These are phyloP conservation scores for Persicaria tinctoria DNA, from an alignment of 148 eudicot species.

Conservation along the genomic window DNA sequence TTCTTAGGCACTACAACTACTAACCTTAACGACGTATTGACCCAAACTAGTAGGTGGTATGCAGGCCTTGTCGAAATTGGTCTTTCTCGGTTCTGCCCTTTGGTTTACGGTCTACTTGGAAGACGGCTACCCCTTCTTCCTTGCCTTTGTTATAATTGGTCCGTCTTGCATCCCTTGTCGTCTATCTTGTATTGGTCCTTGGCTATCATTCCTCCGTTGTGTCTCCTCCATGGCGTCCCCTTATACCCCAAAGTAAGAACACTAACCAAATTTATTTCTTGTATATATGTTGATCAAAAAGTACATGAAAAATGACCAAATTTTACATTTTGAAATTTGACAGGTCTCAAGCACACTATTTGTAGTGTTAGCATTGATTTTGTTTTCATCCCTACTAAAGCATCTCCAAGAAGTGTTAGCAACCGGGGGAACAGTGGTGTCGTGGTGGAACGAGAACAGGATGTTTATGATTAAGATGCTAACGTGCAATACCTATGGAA, in stretches of 20 bases:
- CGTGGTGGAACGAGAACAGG: conserved; percentile 40
- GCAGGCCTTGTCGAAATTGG: conserved; percentile 42
- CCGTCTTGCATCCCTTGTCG: conserved; percentile 23
- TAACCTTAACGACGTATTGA: conserved; percentile 38
- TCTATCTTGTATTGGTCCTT: conserved; percentile 24
- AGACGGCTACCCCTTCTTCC: conserved; percentile 27
- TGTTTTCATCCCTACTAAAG: conserved; percentile 31
- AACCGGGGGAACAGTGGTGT: conserved; percentile 18
- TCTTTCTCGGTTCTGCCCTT: conserved; percentile 43
- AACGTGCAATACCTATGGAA: conserved; percentile 29
- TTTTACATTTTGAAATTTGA: conserved; percentile 8
- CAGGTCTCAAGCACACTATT: conserved; percentile 46
- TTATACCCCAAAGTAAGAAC: conserved; percentile 44
- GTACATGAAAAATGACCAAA: neutral
- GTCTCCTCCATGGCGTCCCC: conserved; percentile 44
- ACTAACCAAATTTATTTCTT: neutral
- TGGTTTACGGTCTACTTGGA: conserved; percentile 24
- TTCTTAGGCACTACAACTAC: conserved; percentile 51
- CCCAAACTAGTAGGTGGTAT: conserved; percentile 50
- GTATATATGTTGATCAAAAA: neutral
- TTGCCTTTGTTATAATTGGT: conserved; percentile 29
- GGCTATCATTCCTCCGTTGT: conserved; percentile 45
- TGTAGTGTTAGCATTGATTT: conserved; percentile 23
- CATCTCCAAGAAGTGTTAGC: conserved; percentile 25
- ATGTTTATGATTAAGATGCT: conserved; percentile 38